phyloP scores from a whole-genome alignment of 306 rosid species.

The Heteromeles arbutifolia region DNA sequence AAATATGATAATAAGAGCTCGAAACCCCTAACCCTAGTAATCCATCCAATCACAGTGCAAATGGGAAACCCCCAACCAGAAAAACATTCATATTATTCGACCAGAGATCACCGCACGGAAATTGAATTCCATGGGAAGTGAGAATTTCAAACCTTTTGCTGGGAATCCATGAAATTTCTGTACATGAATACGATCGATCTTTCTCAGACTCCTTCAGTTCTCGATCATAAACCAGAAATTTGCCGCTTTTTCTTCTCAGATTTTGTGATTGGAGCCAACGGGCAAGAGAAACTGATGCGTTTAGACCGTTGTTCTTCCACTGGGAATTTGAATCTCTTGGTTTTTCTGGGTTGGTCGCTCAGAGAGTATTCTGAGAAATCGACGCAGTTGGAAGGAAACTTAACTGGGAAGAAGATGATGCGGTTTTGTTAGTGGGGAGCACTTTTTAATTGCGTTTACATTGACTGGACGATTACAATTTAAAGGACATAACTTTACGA shows the following conservation, averaged over 20 bases:
- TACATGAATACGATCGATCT: not conserved
- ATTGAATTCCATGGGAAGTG: not conserved
- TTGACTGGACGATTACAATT: not conserved
- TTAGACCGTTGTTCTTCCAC: not conserved
- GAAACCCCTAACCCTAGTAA: conserved; percentile 8
- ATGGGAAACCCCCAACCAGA: not conserved
- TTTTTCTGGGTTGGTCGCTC: not conserved
- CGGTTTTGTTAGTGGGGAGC: not conserved
- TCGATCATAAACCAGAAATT: not conserved
- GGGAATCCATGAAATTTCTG: conserved; percentile 12
- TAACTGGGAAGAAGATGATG: not conserved
- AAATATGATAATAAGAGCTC: not conserved
- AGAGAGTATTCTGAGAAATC: not conserved
- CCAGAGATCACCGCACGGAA: not conserved
- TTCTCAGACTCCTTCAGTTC: not conserved
- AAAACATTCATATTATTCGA: not conserved
- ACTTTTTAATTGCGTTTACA: not conserved
- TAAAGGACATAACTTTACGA: too few relatives aligned
- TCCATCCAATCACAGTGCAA: conserved; percentile 2
- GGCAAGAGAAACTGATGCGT: not conserved
- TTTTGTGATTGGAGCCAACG: not conserved
- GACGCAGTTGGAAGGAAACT: not conserved
- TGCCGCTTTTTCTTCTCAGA: not conserved
- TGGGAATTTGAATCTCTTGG: not conserved
- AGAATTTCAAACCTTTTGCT: conserved; percentile 19